These are phyloP conservation scores for Talaromyces sp. DNA, from an alignment of 2,329 filamentous ascomycete genomes.

Conservation along the genomic window DNA sequence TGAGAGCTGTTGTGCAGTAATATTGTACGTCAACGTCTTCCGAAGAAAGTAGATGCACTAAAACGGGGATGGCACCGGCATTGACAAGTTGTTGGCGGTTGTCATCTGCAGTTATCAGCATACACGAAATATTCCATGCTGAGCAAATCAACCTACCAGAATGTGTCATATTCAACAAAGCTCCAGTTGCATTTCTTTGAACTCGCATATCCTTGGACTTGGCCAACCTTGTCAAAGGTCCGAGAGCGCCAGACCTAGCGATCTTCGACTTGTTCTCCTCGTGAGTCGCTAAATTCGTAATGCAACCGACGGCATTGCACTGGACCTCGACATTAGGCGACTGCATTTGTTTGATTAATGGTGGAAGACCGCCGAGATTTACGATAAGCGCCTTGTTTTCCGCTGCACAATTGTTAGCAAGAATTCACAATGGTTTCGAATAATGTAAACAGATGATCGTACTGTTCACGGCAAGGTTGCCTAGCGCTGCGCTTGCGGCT, in stretches of 20 bases:
- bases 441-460: slow-evolving; percentile 38
- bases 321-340: slow-evolving; percentile 97
- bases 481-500: slow-evolving; percentile 90
- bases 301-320: slow-evolving; percentile 98
- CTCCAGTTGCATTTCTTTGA: slow-evolving; percentile 94
- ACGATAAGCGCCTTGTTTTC: slow-evolving; percentile 99
- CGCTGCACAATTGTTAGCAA: slow-evolving; percentile 60
- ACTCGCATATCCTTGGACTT: slow-evolving; percentile 99
- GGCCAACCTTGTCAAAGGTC: slow-evolving; percentile 83
- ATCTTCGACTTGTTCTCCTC: slow-evolving; percentile 99
- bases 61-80: slow-evolving; percentile 93
- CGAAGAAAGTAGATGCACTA: slow-evolving; percentile 91
- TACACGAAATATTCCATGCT: not conserved
- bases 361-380: slow-evolving; percentile 80
- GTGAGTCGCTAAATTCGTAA: slow-evolving; percentile 95
- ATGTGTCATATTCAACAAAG: slow-evolving; percentile 97
- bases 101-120: slow-evolving; percentile 64
- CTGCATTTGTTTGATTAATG: slow-evolving; percentile 97
- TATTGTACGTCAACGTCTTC: slow-evolving; percentile 97
- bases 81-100: slow-evolving; percentile 97
- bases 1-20: slow-evolving; percentile 97
- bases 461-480: slow-evolving; percentile 97
- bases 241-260: slow-evolving; percentile 87
- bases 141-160: slow-evolving; percentile 63
- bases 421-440: slow-evolving; percentile 3